phyloP scores from a whole-genome alignment of 805 yeast species.

The Torulaspora maleeae region DNA sequence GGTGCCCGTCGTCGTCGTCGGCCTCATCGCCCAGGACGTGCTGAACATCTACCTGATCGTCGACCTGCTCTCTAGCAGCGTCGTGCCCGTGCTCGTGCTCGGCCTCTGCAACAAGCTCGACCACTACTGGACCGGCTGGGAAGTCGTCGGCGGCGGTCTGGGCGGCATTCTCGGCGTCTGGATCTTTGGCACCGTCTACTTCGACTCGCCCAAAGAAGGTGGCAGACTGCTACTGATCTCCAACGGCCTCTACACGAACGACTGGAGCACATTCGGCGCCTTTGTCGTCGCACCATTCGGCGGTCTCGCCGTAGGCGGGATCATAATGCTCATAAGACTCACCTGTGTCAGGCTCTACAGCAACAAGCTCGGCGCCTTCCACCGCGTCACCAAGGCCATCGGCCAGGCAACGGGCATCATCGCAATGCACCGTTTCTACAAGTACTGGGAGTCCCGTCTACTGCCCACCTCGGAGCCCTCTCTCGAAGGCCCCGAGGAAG shows the following conservation, averaged over 20 bases:
- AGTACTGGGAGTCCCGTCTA: constrained; percentile 1
- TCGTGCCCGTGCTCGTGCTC: constrained; percentile 76
- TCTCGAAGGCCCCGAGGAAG: not conserved
- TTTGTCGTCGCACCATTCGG: constrained; percentile 88
- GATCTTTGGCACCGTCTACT: constrained; percentile 79
- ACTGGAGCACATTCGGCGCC: constrained; percentile 95
- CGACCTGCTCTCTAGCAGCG: constrained; percentile 80
- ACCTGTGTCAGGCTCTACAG: constrained; percentile 21
- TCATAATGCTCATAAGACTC: constrained; percentile 49
- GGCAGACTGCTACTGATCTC: constrained; percentile 67
- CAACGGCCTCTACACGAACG: constrained; percentile 75
- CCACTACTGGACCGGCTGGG: constrained; percentile 65
- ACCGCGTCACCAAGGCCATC: constrained; percentile 1
- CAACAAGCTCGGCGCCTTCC: constrained; percentile 6
- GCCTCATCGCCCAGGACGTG: constrained; percentile 76
- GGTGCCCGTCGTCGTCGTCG: constrained; percentile 85
- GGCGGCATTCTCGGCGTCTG: constrained; percentile 79
- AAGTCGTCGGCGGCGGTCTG: constrained; percentile 75
- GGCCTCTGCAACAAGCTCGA: constrained; percentile 67
- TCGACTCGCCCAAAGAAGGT: constrained; percentile 66
- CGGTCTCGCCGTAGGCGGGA: constrained; percentile 55
- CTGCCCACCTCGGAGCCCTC: not conserved
- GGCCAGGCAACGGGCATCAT: constrained; percentile 15
- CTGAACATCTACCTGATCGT: constrained; percentile 86
- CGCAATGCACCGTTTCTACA: not conserved